Base-by-base conservation (phyloP, 768 basidiomycete genomes). In the Lyophyllum shimeji region DNA sequence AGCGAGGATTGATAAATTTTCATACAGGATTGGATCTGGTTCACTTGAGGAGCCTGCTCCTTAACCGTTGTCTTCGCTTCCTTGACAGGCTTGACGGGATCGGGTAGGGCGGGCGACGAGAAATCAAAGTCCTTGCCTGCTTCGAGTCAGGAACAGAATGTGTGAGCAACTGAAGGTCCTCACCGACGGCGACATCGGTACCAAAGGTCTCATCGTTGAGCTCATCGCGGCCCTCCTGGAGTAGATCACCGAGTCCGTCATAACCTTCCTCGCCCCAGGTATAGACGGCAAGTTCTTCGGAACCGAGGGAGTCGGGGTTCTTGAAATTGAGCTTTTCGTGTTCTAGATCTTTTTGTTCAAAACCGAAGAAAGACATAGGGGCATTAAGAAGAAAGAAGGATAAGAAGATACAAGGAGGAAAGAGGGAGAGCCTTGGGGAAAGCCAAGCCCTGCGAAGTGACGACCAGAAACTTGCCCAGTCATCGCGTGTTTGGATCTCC, bases 121-220 rank as follows among this genome's bases (percentile, higher is more conserved):
- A 95, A 97, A 76, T 96, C 92, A 68, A 96, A 97, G 72, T 96
- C 94, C 68, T 87, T 90, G 69, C 90, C 94, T 95, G 60, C 49
- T 48, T 61, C 45, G 47, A 48, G 8, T 47, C 54, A 54, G n/a
- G 11, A 46, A 51, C 24, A 54, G 54, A 27, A 29, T 21, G 3
- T 24, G 42, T 50, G 52, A 33, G 45, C 49, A 52, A 54, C 34
- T 53, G 57, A 59, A 47, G 42, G 34, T 52, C 73, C 89, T 79
- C 68, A 95, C 95, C 93, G 56, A 96, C 82, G 60, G 67, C 73
- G 31, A 79, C 86, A 48, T 75, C 60, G 39, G 74, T 81, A 27
- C 95, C 97, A 74, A 99, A 99, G 2, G 97, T 99, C 76, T 96
- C 94, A 71, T 96, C 93, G 73, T 99, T 98, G 63, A 95, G 69